A percentile compares a stretch with the other conserved stretches of the same genome.
phyloP scores from a whole-genome alignment of 1,139 yeast genomes.

The Scheffersomyces parashehatae region DNA sequence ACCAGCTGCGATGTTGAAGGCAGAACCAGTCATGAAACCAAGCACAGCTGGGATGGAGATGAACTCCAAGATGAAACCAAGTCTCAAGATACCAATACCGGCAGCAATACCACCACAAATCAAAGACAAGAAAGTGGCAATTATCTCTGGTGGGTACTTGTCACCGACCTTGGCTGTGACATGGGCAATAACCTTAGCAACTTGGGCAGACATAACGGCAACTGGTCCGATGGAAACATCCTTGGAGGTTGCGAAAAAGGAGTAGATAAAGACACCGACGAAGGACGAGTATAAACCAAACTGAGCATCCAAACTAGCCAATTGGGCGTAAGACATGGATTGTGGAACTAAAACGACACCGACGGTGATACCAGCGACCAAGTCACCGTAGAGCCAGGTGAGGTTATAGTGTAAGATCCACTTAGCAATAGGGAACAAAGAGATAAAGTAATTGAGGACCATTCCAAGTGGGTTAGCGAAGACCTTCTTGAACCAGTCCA shows the following conservation, averaged over 20 bases:
- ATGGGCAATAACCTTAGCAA: slow-evolving; percentile 70
- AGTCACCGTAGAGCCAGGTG: slow-evolving; percentile 78
- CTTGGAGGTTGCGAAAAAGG: slow-evolving; percentile 90
- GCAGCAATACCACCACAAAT: slow-evolving; percentile 84
- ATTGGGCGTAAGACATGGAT: slow-evolving; percentile 90
- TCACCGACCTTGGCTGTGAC: slow-evolving; percentile 48
- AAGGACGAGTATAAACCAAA: slow-evolving; percentile 91
- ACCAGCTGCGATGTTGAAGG: slow-evolving; percentile 76
- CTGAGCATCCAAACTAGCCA: slow-evolving; percentile 80
- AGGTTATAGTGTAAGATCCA: slow-evolving; percentile 87
- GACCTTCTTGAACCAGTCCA: slow-evolving; percentile 44
- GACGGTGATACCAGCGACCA: slow-evolving; percentile 90
- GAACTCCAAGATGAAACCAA: slow-evolving; percentile 86
- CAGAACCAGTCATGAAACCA: slow-evolving; percentile 96
- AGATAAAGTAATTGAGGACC: slow-evolving; percentile 47
- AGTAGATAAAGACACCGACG: slow-evolving; percentile 85
- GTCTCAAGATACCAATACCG: slow-evolving; percentile 77
- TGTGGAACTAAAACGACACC: slow-evolving; percentile 94
- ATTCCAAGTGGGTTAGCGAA: slow-evolving; percentile 43
- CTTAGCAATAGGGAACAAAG: slow-evolving; percentile 72
- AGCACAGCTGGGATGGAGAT: slow-evolving; percentile 91
- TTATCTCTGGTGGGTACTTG: slow-evolving; percentile 56
- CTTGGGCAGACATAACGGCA: slow-evolving; percentile 92
- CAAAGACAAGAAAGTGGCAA: slow-evolving; percentile 79
- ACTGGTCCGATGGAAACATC: slow-evolving; percentile 97